A percentile compares a stretch with the other conserved stretches of the same genome.
Conservation (phyloP, 2,329 filamentous ascomycete genomes). For the Neobulgaria alba region DNA sequence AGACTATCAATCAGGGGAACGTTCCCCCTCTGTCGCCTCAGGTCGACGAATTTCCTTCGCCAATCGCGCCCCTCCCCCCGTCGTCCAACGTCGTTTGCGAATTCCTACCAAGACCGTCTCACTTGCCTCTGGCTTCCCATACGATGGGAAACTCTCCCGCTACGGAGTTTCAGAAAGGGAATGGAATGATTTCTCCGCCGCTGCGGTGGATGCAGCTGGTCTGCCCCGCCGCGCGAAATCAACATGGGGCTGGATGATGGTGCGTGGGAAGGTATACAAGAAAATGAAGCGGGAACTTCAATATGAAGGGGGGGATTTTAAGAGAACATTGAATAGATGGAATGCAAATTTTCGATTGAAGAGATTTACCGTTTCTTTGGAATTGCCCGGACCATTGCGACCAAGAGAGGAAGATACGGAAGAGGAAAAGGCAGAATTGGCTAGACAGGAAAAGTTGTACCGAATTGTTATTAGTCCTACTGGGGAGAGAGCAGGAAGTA, state of each 20-base stretch:
- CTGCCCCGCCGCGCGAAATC: slow-evolving; percentile 9
- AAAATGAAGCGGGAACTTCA: slow-evolving; percentile 18
- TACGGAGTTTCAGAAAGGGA: slow-evolving; percentile 17
- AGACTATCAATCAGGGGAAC: slow-evolving; percentile 2
- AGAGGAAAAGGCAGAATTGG: slow-evolving; percentile 12
- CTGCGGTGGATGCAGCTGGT: slow-evolving; percentile 14
- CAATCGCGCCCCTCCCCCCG: slow-evolving; percentile 11
- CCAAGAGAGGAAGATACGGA: slow-evolving; percentile 12
- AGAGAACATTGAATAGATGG: slow-evolving; percentile 15
- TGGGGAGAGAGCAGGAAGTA: slow-evolving; percentile 16
- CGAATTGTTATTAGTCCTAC: slow-evolving; percentile 19
- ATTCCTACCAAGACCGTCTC: slow-evolving; percentile 16
- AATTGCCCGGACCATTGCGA: slow-evolving; percentile 16
- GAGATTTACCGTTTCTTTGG: slow-evolving; percentile 16
- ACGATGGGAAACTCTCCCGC: slow-evolving; percentile 18
- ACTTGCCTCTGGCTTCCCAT: slow-evolving; percentile 19
- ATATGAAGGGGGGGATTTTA: slow-evolving; percentile 17
- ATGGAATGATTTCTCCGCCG: slow-evolving; percentile 19
- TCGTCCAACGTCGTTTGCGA: slow-evolving; percentile 15
- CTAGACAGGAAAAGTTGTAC: slow-evolving; percentile 17
- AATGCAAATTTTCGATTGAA: slow-evolving; percentile 17
- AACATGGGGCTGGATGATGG: slow-evolving; percentile 12
- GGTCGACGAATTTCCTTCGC: slow-evolving; percentile 22
- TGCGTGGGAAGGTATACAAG: slow-evolving; percentile 15
- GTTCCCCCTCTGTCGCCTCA: slow-evolving; percentile 16